Evolutionary conservation across 2,329 filamentous ascomycete genomes (phyloP).

Genomic region (Calonectria multiphialidica): DNA sequence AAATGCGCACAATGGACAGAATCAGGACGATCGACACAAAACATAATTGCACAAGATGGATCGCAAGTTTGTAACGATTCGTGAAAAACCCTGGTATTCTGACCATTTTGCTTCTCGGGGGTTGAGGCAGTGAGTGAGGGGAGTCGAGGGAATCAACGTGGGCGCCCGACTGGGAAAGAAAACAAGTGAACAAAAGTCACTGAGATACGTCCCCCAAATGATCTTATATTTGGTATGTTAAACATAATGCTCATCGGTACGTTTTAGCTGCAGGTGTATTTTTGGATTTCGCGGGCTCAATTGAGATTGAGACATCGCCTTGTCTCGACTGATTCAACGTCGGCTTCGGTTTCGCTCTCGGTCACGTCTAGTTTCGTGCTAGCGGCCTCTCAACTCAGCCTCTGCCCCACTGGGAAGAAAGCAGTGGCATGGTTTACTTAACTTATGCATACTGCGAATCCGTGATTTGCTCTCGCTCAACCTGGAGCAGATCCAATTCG

Average conservation of each 20-base stretch:
- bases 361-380: background rate
- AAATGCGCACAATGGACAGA: constrained; percentile 7
- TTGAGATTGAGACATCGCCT: background rate
- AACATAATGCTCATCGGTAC: background rate
- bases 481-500: background rate
- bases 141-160: background rate
- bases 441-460: background rate
- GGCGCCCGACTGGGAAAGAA: background rate
- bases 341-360: constrained; percentile 5
- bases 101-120: background rate
- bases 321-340: background rate
- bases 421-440: background rate
- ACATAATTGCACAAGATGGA: constrained; percentile 4
- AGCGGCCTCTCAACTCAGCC: background rate
- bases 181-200: background rate
- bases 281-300: background rate
- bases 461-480: background rate
- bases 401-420: background rate
- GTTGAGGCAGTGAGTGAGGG: background rate
- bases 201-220: too few species aligned
- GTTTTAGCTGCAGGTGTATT: background rate
- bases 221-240: background rate
- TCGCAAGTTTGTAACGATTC: constrained; percentile 2
- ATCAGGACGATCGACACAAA: background rate
- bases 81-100: background rate